Evolutionary conservation across 2,329 filamentous ascomycete species (phyloP).

Genomic region (Fusarium mangiferae): DNA sequence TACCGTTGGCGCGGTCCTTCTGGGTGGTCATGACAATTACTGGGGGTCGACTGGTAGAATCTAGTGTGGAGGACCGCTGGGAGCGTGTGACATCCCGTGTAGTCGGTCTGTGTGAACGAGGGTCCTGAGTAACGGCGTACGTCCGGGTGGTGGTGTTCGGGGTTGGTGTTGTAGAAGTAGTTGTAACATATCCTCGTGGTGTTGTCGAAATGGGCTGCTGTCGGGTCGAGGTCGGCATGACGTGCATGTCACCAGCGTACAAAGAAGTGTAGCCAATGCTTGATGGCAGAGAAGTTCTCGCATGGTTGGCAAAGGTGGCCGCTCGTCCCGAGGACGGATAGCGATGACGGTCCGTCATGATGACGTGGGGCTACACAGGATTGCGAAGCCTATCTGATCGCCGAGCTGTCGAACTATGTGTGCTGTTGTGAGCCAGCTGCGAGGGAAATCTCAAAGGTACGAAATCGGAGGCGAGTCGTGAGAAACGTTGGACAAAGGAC

Average conservation of each 20-base stretch:
- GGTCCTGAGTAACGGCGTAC: constrained; percentile 66
- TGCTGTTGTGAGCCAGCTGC: constrained; percentile 11
- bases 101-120: constrained; percentile 58
- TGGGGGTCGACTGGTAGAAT: constrained; percentile 60
- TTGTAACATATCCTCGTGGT: constrained; percentile 48
- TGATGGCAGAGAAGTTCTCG: constrained; percentile 64
- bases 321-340: constrained; percentile 56
- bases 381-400: constrained; percentile 2
- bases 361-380: constrained; percentile 35
- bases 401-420: constrained; percentile 17
- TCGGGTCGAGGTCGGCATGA: constrained; percentile 55
- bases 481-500: constrained; percentile 32
- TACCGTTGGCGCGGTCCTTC: constrained; percentile 53
- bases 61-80: constrained; percentile 63
- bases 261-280: constrained; percentile 61
- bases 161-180: constrained; percentile 49
- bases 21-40: constrained; percentile 68
- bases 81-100: constrained; percentile 59
- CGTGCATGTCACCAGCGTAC: constrained; percentile 65
- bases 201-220: constrained; percentile 46
- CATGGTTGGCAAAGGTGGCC: constrained; percentile 59
- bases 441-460: constrained; percentile 1
- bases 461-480: constrained; percentile 11
- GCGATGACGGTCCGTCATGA: constrained; percentile 62
- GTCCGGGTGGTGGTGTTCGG: constrained; percentile 61